phyloP scores from a whole-genome alignment of 148 eudicot species.

The Chenopodium album region DNA sequence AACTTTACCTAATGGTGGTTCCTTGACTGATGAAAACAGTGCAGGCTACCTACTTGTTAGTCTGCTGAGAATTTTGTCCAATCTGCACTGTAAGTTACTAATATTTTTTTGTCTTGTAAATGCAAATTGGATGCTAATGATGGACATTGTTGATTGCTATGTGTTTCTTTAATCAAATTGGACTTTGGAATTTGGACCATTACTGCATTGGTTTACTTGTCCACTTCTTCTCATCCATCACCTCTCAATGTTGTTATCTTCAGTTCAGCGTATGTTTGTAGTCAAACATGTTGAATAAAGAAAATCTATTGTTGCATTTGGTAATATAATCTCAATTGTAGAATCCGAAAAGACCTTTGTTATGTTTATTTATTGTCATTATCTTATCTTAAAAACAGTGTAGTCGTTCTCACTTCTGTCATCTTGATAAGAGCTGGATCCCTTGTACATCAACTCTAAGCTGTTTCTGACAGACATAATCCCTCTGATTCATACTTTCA shows the following conservation, averaged over 20 bases:
- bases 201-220: background rate
- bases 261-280: background rate
- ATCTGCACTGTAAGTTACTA: conserved; percentile 59
- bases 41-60: conserved; percentile 57
- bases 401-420: background rate
- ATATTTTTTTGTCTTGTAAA: background rate
- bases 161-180: background rate
- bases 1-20: conserved; percentile 39
- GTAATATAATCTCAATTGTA: background rate
- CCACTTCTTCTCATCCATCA: background rate
- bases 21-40: conserved; percentile 54
- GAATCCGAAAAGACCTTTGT: background rate
- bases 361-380: background rate
- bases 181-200: background rate
- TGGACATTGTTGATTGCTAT: background rate
- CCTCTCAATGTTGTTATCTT: background rate
- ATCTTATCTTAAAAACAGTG: background rate
- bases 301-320: background rate
- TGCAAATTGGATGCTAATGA: background rate
- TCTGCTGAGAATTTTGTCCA: conserved; percentile 71
- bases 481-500: background rate
- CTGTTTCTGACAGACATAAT: background rate
- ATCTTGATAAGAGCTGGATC: background rate
- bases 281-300: background rate
- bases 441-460: background rate